Percentiles rank a stretch among this genome's conserved stretches.
These are phyloP conservation scores for Microbotryum silenes-acaulis DNA, from an alignment of 1,284 basidiomycete genomes.

Conservation along the genomic window DNA sequence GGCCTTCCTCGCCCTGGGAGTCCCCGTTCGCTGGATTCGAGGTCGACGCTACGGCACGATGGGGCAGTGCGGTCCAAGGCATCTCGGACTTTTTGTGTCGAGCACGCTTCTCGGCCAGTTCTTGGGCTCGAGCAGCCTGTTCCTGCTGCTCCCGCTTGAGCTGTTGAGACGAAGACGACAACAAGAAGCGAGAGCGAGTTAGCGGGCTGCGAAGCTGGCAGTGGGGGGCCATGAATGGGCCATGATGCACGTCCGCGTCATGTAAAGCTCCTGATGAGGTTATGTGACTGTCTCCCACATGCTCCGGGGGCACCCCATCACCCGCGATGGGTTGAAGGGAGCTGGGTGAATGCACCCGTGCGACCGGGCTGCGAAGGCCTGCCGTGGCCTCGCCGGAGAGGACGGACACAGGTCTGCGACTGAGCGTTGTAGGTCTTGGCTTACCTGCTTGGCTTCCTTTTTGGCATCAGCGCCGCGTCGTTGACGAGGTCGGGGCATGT, in stretches of 20 bases:
- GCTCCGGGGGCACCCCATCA: too few relatives aligned
- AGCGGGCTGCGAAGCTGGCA: too few relatives aligned
- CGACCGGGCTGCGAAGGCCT: too few relatives aligned
- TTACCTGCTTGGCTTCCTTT: slow-evolving; percentile 28
- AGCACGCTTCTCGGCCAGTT: slow-evolving; percentile 18
- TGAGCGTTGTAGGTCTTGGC: not conserved
- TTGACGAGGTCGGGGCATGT: slow-evolving; percentile 29
- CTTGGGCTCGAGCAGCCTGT: slow-evolving; percentile 13
- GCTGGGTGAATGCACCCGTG: too few relatives aligned
- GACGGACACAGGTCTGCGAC: not conserved
- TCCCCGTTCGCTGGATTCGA: not conserved
- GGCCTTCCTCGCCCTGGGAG: too few relatives aligned
- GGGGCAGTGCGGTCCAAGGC: slow-evolving; percentile 14
- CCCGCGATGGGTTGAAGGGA: too few relatives aligned
- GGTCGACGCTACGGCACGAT: not conserved
- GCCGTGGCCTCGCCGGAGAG: too few relatives aligned
- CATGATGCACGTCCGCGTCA: too few relatives aligned
- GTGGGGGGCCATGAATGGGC: too few relatives aligned
- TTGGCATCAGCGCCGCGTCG: slow-evolving; percentile 25
- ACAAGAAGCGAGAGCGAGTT: too few relatives aligned
- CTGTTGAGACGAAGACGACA: slow-evolving; percentile 1
- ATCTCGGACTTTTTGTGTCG: slow-evolving; percentile 25
- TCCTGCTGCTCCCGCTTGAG: slow-evolving; percentile 27
- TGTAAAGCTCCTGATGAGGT: too few relatives aligned
- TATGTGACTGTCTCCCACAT: too few relatives aligned